Evolutionary conservation across 306 rosid genomes (phyloP).

Genomic region (Spatholobus suberectus): DNA sequence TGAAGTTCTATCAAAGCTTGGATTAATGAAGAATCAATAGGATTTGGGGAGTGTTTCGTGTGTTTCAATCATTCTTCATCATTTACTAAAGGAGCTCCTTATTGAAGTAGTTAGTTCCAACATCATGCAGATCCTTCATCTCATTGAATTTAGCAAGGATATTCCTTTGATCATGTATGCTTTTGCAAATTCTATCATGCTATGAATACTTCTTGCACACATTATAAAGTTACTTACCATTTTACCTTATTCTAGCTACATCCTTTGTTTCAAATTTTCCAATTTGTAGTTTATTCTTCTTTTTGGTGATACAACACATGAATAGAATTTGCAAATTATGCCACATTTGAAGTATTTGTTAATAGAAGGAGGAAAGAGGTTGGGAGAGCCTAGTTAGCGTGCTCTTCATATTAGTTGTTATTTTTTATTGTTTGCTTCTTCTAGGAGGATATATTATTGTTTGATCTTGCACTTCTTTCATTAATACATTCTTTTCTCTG

Average conservation of each 20-base stretch:
- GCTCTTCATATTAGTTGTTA: neutral
- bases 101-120: conserved; percentile 63
- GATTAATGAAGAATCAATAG: conserved; percentile 66
- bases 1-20: conserved; percentile 72
- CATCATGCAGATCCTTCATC: conserved; percentile 68
- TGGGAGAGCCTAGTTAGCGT: neutral
- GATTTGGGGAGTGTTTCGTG: conserved; percentile 59
- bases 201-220: conserved; percentile 18
- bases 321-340: too few relatives aligned
- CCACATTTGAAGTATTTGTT: too few relatives aligned
- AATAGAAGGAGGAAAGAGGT: neutral
- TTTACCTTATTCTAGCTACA: conserved; percentile 24
- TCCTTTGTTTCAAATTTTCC: conserved; percentile 33
- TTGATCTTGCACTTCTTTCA: neutral
- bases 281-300: conserved; percentile 31
- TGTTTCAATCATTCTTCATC: conserved; percentile 80
- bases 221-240: conserved; percentile 14
- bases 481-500: neutral
- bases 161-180: conserved; percentile 80
- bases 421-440: neutral
- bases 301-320: conserved; percentile 66
- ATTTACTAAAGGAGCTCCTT: conserved; percentile 89
- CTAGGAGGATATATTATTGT: neutral
- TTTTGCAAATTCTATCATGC: conserved; percentile 31
- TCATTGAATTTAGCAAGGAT: conserved; percentile 78